phyloP scores from a whole-genome alignment of 2,329 filamentous ascomycete species.

The Ambrosiella cleistominuta region DNA sequence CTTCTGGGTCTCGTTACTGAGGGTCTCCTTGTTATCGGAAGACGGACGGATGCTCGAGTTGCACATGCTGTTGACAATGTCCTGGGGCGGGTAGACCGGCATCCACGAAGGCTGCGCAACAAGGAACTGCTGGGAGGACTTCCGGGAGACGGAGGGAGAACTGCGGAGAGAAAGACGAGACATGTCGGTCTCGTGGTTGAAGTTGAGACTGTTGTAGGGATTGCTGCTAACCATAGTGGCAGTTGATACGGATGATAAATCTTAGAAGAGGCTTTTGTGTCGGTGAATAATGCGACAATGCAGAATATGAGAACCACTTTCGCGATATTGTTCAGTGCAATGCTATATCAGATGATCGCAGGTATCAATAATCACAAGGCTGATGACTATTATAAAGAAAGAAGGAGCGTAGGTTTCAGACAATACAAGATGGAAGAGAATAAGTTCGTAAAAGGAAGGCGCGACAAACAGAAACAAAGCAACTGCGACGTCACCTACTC shows the following conservation, averaged over 20 bases:
- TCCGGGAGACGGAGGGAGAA: not conserved
- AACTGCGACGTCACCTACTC: not conserved
- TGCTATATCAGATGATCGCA: too few relatives aligned
- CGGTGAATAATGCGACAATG: not conserved
- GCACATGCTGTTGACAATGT: not conserved
- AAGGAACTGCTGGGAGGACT: not conserved
- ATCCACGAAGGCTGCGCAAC: not conserved
- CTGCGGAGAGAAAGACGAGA: not conserved
- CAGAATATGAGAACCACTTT: not conserved
- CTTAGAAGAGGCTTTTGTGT: not conserved
- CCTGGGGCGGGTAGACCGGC: not conserved
- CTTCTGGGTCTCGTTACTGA: not conserved
- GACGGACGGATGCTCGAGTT: too few relatives aligned
- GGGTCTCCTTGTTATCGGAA: too few relatives aligned
- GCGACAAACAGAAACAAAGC: not conserved
- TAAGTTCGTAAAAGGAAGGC: not conserved
- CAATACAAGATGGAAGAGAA: not conserved
- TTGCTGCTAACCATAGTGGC: constrained; percentile 4
- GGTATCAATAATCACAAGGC: too few relatives aligned
- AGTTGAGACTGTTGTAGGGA: not conserved
- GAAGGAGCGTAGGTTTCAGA: not conserved
- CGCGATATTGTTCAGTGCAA: too few relatives aligned
- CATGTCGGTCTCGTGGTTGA: constrained; percentile 4
- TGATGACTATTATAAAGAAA: not conserved
- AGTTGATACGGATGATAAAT: not conserved